phyloP scores from a whole-genome alignment of 768 basidiomycete genomes.

The Lentinula sp. region DNA sequence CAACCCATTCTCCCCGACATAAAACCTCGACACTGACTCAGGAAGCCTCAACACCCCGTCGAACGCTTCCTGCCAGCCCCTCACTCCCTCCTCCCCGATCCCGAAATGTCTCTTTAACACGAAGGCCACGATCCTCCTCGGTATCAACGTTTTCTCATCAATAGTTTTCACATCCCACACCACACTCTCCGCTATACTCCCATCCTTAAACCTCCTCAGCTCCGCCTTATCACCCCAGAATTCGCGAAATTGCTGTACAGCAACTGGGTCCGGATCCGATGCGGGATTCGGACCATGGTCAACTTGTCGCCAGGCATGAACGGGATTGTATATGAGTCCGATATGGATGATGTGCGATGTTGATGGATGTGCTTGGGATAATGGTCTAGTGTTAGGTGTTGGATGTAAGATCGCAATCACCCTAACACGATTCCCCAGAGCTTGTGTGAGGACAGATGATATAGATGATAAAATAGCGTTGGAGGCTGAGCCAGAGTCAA shows the following conservation, averaged over 20 bases:
- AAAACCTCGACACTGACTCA: constrained; percentile 40
- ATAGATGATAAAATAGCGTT: constrained; percentile 52
- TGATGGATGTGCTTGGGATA: constrained; percentile 51
- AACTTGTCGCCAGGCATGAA: constrained; percentile 76
- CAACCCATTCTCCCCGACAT: constrained; percentile 21
- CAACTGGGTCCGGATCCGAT: constrained; percentile 47
- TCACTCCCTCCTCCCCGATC: constrained; percentile 44
- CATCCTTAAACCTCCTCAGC: constrained; percentile 92
- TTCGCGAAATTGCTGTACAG: constrained; percentile 59
- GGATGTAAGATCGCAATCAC: constrained; percentile 58
- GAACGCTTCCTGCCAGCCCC: constrained; percentile 53
- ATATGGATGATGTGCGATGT: constrained; percentile 50
- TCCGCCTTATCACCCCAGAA: constrained; percentile 94
- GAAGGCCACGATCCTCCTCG: constrained; percentile 66
- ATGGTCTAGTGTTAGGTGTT: constrained; percentile 34
- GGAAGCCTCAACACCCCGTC: constrained; percentile 58
- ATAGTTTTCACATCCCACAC: constrained; percentile 87
- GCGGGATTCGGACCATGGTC: constrained; percentile 82
- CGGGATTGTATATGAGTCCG: constrained; percentile 70
- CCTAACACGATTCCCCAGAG: constrained; percentile 68
- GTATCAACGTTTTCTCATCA: constrained; percentile 78
- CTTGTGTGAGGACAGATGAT: constrained; percentile 46
- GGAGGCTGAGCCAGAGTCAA: constrained; percentile 58
- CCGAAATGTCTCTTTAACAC: constrained; percentile 74
- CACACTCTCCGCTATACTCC: constrained; percentile 87